Conservation (phyloP, 176 grass and related monocot genomes). For the Themeda triandra region DNA sequence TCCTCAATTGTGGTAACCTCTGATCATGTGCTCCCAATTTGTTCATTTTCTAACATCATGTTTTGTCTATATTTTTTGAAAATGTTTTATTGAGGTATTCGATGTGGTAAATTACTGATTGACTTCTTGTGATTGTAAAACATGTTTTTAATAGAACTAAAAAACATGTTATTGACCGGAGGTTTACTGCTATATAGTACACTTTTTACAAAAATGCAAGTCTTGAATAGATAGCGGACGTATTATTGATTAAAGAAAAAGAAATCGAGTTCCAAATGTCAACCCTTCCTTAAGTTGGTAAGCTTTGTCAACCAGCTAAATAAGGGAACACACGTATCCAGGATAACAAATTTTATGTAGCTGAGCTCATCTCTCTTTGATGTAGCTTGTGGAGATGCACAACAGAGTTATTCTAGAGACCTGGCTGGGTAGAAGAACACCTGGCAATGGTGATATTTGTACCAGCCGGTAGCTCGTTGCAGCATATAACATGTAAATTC, state of each 20-base stretch:
- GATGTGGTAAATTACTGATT: not conserved
- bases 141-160: no score
- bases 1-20: not conserved
- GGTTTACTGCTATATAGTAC: not conserved
- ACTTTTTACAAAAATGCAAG: not conserved
- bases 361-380: constrained; percentile 21
- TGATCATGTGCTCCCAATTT: not conserved
- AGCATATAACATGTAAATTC: not conserved
- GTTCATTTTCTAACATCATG: not conserved
- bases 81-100: not conserved
- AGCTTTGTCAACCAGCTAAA: not conserved
- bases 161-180: not conserved
- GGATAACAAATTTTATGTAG: constrained; percentile 26
- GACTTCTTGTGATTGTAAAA: not conserved
- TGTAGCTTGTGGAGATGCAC: constrained; percentile 6
- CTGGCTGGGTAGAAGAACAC: not conserved
- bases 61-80: not conserved
- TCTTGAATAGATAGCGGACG: not conserved
- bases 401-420: not conserved
- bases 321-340: not conserved
- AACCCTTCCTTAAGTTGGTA: constrained; percentile 5
- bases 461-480: not conserved
- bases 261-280: constrained; percentile 6
- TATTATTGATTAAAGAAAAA: not conserved
- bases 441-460: not conserved